Conservation (phyloP, 352 stramenopile genomes). For the Phytopythium ostracodes region DNA sequence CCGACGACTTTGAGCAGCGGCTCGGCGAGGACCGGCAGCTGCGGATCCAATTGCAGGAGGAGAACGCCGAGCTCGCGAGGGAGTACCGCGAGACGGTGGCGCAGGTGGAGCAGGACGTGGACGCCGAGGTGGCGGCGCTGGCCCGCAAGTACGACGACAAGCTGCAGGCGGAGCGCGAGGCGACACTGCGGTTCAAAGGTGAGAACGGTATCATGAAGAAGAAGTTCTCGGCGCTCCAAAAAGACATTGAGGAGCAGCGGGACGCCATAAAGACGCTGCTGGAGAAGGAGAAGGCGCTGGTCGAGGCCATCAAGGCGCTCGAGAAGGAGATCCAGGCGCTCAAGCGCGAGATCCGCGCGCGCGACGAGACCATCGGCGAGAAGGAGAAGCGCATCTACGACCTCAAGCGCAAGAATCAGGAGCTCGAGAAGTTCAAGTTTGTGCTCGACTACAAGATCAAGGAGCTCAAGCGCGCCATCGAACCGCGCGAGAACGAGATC, state of each 20-base stretch:
- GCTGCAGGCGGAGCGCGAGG: conserved; percentile 80
- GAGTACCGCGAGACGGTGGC: conserved; percentile 75
- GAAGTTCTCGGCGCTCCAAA: conserved; percentile 87
- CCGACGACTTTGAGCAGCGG: conserved; percentile 89
- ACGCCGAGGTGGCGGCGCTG: conserved; percentile 84
- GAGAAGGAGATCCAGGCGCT: conserved; percentile 92
- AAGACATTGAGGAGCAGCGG: conserved; percentile 91
- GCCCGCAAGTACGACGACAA: conserved; percentile 89
- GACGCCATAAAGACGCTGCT: conserved; percentile 86
- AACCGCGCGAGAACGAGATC: conserved; percentile 94
- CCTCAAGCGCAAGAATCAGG: conserved; percentile 95
- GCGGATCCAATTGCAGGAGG: conserved; percentile 78
- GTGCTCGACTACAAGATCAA: conserved; percentile 97
- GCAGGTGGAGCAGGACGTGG: conserved; percentile 83
- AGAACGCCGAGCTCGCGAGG: conserved; percentile 78
- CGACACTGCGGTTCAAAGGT: conserved; percentile 87
- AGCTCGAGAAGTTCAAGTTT: conserved; percentile 97
- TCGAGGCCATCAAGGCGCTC: conserved; percentile 78
- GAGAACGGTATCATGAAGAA: conserved; percentile 95
- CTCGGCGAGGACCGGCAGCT: conserved; percentile 83
- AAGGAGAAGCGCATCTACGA: conserved; percentile 96
- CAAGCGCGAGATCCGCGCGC: conserved; percentile 93
- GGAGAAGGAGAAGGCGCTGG: conserved; percentile 87
- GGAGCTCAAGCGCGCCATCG: conserved; percentile 93
- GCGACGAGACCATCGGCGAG: conserved; percentile 93